phyloP scores from a whole-genome alignment of 2,329 filamentous ascomycete genomes.

The Talaromyces sp. region DNA sequence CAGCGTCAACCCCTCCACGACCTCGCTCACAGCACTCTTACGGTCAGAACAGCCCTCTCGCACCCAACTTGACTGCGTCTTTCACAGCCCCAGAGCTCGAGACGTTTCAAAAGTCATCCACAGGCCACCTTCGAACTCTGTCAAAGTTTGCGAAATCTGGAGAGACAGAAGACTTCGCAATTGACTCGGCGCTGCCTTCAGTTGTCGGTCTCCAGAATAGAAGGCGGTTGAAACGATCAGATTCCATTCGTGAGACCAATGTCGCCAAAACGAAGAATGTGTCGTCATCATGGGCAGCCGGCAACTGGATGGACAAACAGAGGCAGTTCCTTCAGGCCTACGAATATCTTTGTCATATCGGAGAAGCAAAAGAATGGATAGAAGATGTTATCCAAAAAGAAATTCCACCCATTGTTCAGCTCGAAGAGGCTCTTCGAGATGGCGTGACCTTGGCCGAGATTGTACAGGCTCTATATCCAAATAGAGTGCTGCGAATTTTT shows the following conservation, averaged over 20 bases:
- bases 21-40: conserved; percentile 33
- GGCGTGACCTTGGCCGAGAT: conserved; percentile 94
- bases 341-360: conserved; percentile 97
- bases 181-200: conserved; percentile 75
- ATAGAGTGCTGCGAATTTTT: conserved; percentile 77
- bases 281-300: conserved; percentile 69
- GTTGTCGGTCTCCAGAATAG: conserved; percentile 85
- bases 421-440: conserved; percentile 88
- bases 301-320: conserved; percentile 99
- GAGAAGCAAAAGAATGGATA: conserved; percentile 99
- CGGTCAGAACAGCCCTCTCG: conserved; percentile 32
- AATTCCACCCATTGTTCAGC: conserved; percentile 86
- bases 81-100: conserved; percentile 72
- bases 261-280: conserved; percentile 43
- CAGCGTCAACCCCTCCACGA: conserved; percentile 31
- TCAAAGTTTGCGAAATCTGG: conserved; percentile 77
- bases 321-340: conserved; percentile 95
- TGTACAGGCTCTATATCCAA: conserved; percentile 81
- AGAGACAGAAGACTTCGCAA: conserved; percentile 74
- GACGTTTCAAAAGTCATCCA: conserved; percentile 81
- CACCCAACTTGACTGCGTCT: conserved; percentile 41
- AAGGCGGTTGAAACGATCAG: conserved; percentile 72
- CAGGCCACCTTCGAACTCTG: conserved; percentile 81
- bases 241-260: conserved; percentile 48
- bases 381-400: conserved; percentile 82